Evolutionary conservation across 371 early-diverging fungal genomes (phyloP).

Genomic region (Lichtheimia hyalospora): DNA sequence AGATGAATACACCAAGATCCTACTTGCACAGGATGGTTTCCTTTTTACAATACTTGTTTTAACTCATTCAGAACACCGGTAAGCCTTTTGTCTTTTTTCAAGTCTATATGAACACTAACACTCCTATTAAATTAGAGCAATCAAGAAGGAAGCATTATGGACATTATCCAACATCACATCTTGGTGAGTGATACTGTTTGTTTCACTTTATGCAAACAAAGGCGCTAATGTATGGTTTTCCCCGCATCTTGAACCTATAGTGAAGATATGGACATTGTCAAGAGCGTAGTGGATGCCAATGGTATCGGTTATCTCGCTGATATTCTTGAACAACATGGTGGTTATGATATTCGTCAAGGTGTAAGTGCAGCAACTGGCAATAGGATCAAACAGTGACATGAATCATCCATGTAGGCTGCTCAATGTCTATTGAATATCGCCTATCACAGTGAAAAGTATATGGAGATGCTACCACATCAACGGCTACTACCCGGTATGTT

Average conservation of each 20-base stretch:
- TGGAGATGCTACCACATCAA: constrained; percentile 43
- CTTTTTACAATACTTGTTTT: constrained; percentile 48
- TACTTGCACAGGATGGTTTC: constrained; percentile 52
- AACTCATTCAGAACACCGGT: constrained; percentile 60
- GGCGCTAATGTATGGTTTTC: not conserved
- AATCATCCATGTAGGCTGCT: constrained; percentile 42
- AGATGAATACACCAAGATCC: constrained; percentile 54
- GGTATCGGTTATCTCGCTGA: constrained; percentile 53
- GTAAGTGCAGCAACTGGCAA: constrained; percentile 22
- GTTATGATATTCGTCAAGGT: constrained; percentile 68
- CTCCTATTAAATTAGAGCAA: constrained; percentile 39
- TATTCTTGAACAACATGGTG: constrained; percentile 48
- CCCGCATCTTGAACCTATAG: constrained; percentile 1
- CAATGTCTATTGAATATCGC: constrained; percentile 55
- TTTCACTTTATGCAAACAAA: constrained; percentile 7
- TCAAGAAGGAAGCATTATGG: constrained; percentile 78
- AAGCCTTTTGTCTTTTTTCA: not conserved
- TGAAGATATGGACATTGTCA: constrained; percentile 33
- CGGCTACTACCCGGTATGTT: constrained; percentile 44
- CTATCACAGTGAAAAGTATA: constrained; percentile 48
- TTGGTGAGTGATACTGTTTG: constrained; percentile 29
- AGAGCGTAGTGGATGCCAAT: constrained; percentile 52
- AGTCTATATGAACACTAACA: not conserved
- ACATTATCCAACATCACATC: constrained; percentile 74
- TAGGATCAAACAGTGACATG: not conserved